Base-by-base conservation (phyloP, 108 stramenopile species). In the Skeletonema grethae region DNA sequence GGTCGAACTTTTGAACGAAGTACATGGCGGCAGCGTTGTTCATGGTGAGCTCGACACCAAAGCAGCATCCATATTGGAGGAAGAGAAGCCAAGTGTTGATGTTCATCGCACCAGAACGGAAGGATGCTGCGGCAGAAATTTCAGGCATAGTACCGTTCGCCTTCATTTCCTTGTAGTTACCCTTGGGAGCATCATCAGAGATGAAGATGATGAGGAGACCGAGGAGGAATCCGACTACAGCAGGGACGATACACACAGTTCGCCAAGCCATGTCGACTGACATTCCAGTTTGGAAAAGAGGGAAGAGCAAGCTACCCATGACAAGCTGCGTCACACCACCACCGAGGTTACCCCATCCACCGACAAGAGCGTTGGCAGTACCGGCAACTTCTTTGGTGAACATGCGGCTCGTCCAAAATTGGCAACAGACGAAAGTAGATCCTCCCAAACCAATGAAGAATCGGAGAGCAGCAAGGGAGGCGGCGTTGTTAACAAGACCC, bases 261-360 rank as follows among this genome's bases (percentile, higher is more conserved):
- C 93, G 72, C 93, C 93, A 94, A 9, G 93, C 72, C 36, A 70
- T 77, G 22, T 78, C 50, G 20, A 28, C 22, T 20, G 68, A 62
- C 10, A 73, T 77, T 55, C 64, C 45, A 13, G 70, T 59, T 64
- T 71, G 64, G 80, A 89, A 91, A 1, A 72, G 36, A 3, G 85
- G 85, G 63, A 85, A 86, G 30, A 90, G 68, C 10, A 74, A 31
- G 15, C 77, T 58, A 2, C 84, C 86, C 83, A 90, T 86, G 28
- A 90, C 34, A 61, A 86, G 60, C 55, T 87, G 84, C 11, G 86
- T 75, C 31, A 71, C 68, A 34, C 75, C 90, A 31, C 88, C 92
- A 29, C 90, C 90, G 1, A 90, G 72, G 67, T 93, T 93, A 31
- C 92, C 92, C 92, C 92, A 93, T 22, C 92, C 90, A 8, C 84